phyloP scores from a whole-genome alignment of 306 rosid species.

The Malus orientalis region DNA sequence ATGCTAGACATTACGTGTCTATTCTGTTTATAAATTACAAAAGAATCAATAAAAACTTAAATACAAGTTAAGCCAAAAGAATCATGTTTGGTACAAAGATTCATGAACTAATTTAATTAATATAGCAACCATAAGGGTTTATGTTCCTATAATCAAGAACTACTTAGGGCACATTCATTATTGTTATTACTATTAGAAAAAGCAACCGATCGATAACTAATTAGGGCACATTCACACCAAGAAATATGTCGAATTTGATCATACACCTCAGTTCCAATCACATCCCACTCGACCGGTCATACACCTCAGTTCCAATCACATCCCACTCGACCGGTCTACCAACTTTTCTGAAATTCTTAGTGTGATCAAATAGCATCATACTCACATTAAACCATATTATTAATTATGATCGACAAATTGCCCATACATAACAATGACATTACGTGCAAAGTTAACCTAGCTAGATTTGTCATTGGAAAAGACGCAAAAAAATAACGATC shows the following conservation, averaged over 20 bases:
- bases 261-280: not conserved
- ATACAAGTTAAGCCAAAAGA: not conserved
- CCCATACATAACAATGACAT: not conserved
- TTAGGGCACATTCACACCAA: not conserved
- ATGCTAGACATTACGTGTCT: not conserved
- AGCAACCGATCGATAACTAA: not conserved
- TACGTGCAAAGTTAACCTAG: not conserved
- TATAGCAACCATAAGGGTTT: not conserved
- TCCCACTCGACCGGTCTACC: not conserved
- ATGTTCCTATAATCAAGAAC: not conserved
- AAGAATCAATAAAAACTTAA: not conserved
- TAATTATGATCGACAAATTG: not conserved
- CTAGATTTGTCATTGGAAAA: not conserved
- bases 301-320: not conserved
- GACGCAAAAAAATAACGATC: not conserved
- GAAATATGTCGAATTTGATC: not conserved
- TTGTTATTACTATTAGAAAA: not conserved
- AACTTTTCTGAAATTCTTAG: not conserved
- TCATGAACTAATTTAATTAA: not conserved
- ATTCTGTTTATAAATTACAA: not conserved
- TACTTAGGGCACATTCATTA: not conserved
- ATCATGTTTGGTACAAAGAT: not conserved
- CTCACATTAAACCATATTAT: not conserved
- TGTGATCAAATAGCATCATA: not conserved
- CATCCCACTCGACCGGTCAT: not conserved